These are phyloP conservation scores for Clausena lansium DNA, from an alignment of 345 rosid species.

Conservation along the genomic window DNA sequence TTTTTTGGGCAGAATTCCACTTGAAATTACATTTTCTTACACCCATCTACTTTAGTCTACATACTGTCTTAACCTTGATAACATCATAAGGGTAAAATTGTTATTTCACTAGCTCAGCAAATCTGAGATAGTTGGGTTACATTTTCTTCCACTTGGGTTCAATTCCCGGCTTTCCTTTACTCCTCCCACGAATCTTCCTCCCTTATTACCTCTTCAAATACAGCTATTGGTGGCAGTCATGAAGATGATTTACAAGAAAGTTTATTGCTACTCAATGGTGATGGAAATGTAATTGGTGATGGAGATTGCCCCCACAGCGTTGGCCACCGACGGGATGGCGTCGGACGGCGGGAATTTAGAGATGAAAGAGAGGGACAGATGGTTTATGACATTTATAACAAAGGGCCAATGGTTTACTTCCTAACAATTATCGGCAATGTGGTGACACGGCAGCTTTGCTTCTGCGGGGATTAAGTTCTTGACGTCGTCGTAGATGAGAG, in stretches of 20 bases:
- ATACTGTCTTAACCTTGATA: no score
- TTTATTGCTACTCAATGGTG: conserved; percentile 66
- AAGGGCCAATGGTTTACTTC: conserved; percentile 48
- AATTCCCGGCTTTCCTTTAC: conserved; percentile 85
- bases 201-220: conserved; percentile 44
- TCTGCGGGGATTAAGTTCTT: conserved; percentile 86
- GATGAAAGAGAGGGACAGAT: conserved; percentile 42
- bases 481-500: conserved; percentile 70
- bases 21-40: no score
- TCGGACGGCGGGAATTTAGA: conserved; percentile 44
- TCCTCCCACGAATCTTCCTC: conserved; percentile 50
- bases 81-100: no score
- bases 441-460: conserved; percentile 83
- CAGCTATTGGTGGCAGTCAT: conserved; percentile 71
- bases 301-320: conserved; percentile 53
- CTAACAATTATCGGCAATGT: conserved; percentile 43
- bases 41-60: no score
- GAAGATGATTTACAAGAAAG: conserved; percentile 62
- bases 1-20: no score
- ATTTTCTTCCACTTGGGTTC: conserved; percentile 72
- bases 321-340: conserved; percentile 58
- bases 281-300: conserved; percentile 83
- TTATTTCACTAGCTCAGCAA: no score
- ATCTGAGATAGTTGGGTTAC: conserved; percentile 64
- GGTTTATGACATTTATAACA: conserved; percentile 43